Conservation (phyloP, 768 basidiomycete species). For the Xanthoconium purpureum region DNA sequence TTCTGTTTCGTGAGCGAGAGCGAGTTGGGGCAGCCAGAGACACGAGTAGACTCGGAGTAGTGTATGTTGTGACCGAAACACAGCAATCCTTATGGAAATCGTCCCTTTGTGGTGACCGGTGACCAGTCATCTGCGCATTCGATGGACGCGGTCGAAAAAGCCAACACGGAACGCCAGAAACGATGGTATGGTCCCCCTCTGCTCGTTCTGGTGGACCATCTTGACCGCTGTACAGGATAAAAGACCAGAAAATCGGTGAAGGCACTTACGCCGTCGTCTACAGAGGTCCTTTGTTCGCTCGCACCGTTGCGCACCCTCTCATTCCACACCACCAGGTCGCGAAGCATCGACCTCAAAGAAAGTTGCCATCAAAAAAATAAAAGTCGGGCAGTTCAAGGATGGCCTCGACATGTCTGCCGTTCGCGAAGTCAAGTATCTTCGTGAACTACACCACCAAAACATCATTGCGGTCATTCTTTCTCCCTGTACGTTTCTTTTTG, state of each 20-base stretch:
- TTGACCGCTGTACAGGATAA: slow-evolving; percentile 50
- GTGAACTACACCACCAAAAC: slow-evolving; percentile 91
- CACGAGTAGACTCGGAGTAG: too few species aligned
- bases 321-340: slow-evolving; percentile 47
- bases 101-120: not conserved
- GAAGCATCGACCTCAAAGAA: slow-evolving; percentile 73
- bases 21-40: not conserved
- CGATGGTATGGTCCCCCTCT: slow-evolving; percentile 46
- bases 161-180: slow-evolving; percentile 69
- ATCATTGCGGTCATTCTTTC: slow-evolving; percentile 73
- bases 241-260: slow-evolving; percentile 81
- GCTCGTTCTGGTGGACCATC: not conserved
- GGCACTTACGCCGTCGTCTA: slow-evolving; percentile 98
- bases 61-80: too few species aligned
- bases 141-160: slow-evolving; percentile 80
- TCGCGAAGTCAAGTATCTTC: slow-evolving; percentile 94
- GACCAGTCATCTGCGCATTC: too few species aligned
- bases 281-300: slow-evolving; percentile 52
- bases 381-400: slow-evolving; percentile 94
- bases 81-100: slow-evolving; percentile 8
- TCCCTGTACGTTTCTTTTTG: not conserved
- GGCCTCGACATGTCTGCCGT: slow-evolving; percentile 99
- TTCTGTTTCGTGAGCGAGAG: slow-evolving; percentile 2
- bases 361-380: slow-evolving; percentile 98
- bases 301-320: not conserved